phyloP scores from a whole-genome alignment of 2,329 filamentous ascomycete species.

The Incumbomyces delicatus region DNA sequence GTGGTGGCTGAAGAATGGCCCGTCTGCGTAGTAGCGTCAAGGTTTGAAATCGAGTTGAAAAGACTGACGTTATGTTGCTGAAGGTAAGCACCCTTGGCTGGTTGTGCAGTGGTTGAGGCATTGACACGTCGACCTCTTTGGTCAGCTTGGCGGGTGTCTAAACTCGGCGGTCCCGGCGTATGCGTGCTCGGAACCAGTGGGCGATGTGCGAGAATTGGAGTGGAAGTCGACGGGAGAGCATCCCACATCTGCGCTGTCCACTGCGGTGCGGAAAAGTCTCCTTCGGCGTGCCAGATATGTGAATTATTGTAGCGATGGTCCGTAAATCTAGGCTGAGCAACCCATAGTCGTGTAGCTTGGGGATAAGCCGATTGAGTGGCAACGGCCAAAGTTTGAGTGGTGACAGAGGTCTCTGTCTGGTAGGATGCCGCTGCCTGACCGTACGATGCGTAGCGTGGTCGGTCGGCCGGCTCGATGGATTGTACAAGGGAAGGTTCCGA shows the following conservation, averaged over 20 bases:
- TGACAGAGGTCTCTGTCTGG: not conserved
- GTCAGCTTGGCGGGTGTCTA: too few relatives aligned
- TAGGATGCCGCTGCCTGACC: not conserved
- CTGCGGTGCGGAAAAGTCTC: not conserved
- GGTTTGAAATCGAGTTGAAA: too few relatives aligned
- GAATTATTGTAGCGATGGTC: conserved; percentile 1
- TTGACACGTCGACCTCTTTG: too few relatives aligned
- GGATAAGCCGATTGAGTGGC: not conserved
- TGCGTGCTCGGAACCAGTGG: not conserved
- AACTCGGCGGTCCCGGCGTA: not conserved
- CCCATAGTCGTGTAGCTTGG: not conserved
- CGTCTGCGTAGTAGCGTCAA: too few relatives aligned
- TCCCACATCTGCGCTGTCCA: conserved; percentile 4
- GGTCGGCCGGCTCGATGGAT: not conserved
- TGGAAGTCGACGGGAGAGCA: conserved; percentile 1
- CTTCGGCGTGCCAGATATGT: not conserved
- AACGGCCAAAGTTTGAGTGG: not conserved
- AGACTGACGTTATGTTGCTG: too few relatives aligned
- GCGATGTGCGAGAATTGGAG: not conserved
- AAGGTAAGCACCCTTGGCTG: too few relatives aligned
- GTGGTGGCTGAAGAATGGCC: too few relatives aligned
- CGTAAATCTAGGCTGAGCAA: not conserved
- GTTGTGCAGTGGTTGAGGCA: too few relatives aligned
- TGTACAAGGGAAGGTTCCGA: not conserved
- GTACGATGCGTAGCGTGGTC: not conserved